Evolutionary conservation across 78 protist species (phyloP), one percentile per base, ranked within the genome.

Genomic region (Dictyostelium citrinum): DNA sequence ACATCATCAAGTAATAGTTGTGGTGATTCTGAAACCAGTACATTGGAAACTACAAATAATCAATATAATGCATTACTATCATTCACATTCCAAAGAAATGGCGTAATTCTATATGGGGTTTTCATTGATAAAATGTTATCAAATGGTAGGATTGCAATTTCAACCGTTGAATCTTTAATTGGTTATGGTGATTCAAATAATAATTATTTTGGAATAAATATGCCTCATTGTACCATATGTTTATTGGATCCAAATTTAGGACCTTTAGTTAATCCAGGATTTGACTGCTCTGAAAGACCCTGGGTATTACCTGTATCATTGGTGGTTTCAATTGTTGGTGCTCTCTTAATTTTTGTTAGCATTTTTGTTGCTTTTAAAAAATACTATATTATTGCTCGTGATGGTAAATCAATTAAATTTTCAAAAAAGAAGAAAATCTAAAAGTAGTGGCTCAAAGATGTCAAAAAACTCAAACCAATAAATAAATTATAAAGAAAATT

Each of bases 41-140:
- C 29, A 20, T 22, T 9, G 6, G 27, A n/a, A 29, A 55, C 64
- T 14, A 55, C 64, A 55, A 55, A 16, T 6, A 55, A 55, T 20
- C 64, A 55, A 55, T 55, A 55, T 20, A 55, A 55, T 20, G 64
- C 64, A 4, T 45, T 85, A 43, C 24, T 75, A 11, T 85, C 79
- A 5, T 67, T 85, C 37, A 55, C 92, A 39, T 8, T 85, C 20
- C 51, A 37, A 10, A 33, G 49, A 22, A 77, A 76, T 37, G 92
- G 92, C 60, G 77, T 29, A 7, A 24, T 60, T 8, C 2, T 85
- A 10, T 60, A 41, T 60, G 92, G 92, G 29, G 35, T 37, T 17
- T 85, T 85, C 64, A 37, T 77, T 16, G 67, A 74, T 31, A 58
- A 14, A 43, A 82, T 76, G 51, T 1, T 85, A 3, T 85, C 92